Evolutionary conservation across 2,329 filamentous ascomycete genomes (phyloP).

Genomic region (Cytospora leucostoma): DNA sequence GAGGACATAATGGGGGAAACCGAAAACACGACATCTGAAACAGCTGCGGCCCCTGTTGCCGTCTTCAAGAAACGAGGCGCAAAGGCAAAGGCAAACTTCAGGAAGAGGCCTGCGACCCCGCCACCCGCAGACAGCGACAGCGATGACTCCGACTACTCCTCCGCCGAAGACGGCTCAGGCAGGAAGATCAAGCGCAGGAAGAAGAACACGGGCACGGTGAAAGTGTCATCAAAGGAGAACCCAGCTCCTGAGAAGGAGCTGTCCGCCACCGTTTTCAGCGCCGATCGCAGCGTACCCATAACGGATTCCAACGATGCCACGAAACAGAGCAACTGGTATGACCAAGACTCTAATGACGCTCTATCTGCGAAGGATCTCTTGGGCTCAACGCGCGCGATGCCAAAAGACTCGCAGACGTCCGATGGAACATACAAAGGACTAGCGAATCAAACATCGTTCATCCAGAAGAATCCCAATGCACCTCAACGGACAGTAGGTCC

Average conservation of each 20-base stretch:
- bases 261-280: conserved; percentile 53
- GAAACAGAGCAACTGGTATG: conserved; percentile 86
- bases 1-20: conserved; percentile 2
- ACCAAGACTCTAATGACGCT: conserved; percentile 62
- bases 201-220: conserved; percentile 66
- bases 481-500: conserved; percentile 74
- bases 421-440: conserved; percentile 78
- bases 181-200: conserved; percentile 77
- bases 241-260: conserved; percentile 35
- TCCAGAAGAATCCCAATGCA: conserved; percentile 78
- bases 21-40: conserved; percentile 11
- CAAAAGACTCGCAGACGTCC: conserved; percentile 38
- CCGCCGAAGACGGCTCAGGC: conserved; percentile 76
- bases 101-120: conserved; percentile 80
- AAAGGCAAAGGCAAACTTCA: conserved; percentile 74
- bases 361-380: conserved; percentile 56
- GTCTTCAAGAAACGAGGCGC: conserved; percentile 84
- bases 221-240: conserved; percentile 59
- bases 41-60: conserved; percentile 54
- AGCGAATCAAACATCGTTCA: conserved; percentile 71
- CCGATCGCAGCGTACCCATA: conserved; percentile 64
- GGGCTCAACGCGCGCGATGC: conserved; percentile 52
- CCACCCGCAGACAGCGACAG: conserved; percentile 57
- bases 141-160: conserved; percentile 63
- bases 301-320: conserved; percentile 81